Base-by-base conservation (phyloP, 805 yeast genomes). In the Candida insectorum region DNA sequence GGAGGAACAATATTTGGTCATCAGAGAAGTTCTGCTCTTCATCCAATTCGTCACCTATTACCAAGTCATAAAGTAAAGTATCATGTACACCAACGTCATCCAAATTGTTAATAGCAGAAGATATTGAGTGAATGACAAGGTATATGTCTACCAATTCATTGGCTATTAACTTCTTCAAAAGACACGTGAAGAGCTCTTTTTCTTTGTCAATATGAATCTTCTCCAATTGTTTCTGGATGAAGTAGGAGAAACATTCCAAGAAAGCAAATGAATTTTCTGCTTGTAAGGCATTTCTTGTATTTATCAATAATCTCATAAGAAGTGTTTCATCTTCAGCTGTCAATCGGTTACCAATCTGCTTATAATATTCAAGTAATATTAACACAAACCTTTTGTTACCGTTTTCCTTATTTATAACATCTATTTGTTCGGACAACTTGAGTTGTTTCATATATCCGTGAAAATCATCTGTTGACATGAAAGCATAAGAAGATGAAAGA, bases 331-430 rank as follows among this genome's bases (percentile, higher is more conserved):
- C 36, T 12, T 23, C 21, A 4, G 26, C 26, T 16, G 28, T 14
- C 6, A 34, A 9, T 10, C 17, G 25, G 13, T 31, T 27, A 21
- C 37, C 36, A 19, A 15, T 26, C 11, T 34, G 32, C 28, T 21
- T 31, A 16, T 34, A 42, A 24, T 32, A 44, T 10, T 44, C 42
- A 18, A 46, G 34, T 26, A 43, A 24, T 4, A 35, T 9, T 7
- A 37, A 10, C 3, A 37, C 28, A 6, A 31, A 12, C 23, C 36
- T 33, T 24, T 39, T 39, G 11, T 21, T 4, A 6, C 36, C 36
- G 16, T 31, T 24, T 15, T 36, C 34, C 5, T 34, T 31, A n/a
- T 11, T 25, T 12, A 31, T 30, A 8, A 26, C 23, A 6, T 37
- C 36, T 8, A 19, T 24, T 11, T 38, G 41, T 8, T 44, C 38